phyloP scores from a whole-genome alignment of 108 stramenopile species.

The Cyclotella kingstonii region DNA sequence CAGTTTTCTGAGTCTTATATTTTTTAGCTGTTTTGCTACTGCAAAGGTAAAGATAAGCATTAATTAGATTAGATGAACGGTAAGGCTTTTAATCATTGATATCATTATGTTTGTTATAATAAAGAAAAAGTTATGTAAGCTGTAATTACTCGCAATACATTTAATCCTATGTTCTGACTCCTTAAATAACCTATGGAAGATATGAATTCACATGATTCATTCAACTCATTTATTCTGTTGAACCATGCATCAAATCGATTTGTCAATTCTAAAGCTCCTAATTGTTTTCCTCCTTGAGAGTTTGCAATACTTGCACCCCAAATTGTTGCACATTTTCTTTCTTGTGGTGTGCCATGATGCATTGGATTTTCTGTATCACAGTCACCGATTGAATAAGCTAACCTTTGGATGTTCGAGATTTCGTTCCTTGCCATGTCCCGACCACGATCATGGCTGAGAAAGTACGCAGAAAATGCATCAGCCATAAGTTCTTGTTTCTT shows the following conservation, averaged over 20 bases:
- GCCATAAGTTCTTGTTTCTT: constrained; percentile 35
- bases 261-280: constrained; percentile 11
- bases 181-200: too few relatives aligned
- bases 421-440: constrained; percentile 28
- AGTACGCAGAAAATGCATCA: constrained; percentile 44
- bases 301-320: constrained; percentile 37
- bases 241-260: constrained; percentile 26
- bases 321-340: constrained; percentile 35
- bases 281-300: constrained; percentile 1
- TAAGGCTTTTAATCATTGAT: too few relatives aligned
- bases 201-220: constrained; percentile 13
- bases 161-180: too few relatives aligned
- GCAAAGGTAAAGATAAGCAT: too few relatives aligned
- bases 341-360: constrained; percentile 43
- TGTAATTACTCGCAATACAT: too few relatives aligned
- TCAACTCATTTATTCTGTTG: constrained; percentile 10
- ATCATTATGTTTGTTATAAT: too few relatives aligned
- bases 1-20: too few relatives aligned
- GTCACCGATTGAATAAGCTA: constrained; percentile 41
- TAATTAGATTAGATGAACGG: too few relatives aligned
- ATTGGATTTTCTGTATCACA: constrained; percentile 19
- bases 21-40: too few relatives aligned
- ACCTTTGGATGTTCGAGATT: constrained; percentile 26
- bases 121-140: too few relatives aligned
- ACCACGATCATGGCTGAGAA: constrained; percentile 35